Evolutionary conservation across 108 stramenopile species (phyloP), one percentile per base, ranked within the genome.

Genomic region (Skeletonema menzelii): DNA sequence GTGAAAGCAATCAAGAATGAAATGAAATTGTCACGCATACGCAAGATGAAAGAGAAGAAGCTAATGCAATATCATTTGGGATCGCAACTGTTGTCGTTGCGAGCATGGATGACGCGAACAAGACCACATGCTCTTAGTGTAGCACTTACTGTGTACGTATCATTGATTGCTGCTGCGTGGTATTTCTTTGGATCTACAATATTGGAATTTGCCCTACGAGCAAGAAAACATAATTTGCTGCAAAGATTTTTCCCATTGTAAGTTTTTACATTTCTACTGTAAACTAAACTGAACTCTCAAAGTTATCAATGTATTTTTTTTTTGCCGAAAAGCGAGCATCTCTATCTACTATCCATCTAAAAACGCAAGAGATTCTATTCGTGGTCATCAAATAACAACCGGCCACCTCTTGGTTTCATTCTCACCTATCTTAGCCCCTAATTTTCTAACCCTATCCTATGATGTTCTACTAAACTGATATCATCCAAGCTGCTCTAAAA

Each of bases 1-100:
- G 78, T 69, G 17, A 67, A 69, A 32, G 73, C 73, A 38, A 34
- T 79, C 26, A 56, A 69, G 40, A 59, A 60, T 27, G 56, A 79
- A 22, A 40, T 14, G 59, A 59, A 34, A 40, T 57, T 24, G 8
- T 67, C 26, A 10, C 61, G 30, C 42, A 62, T 61, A n/a, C 38
- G 30, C n/a, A 63, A 27, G 32, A 42, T 31, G 53, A 73, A 67
- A 8, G 49, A 53, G 24, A 47, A 67, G 22, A 35, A 31, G 24
- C 28, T 67, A 20, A 55, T 27, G 56, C 56, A 38, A 20, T 73
- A 78, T 57, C 40, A 69, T 58, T 61, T 72, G 19, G 73, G 78
- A 12, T 38, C 60, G 38, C 46, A 61, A 53, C 32, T 69, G 47
- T 17, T 75, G 6, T 35, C 59, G 44, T 60, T 79, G 24, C 38